Percentiles rank a stretch among this genome's conserved stretches.
Evolutionary conservation across 176 grass and related monocot species (phyloP).

Genomic region (Paspalum notatum): DNA sequence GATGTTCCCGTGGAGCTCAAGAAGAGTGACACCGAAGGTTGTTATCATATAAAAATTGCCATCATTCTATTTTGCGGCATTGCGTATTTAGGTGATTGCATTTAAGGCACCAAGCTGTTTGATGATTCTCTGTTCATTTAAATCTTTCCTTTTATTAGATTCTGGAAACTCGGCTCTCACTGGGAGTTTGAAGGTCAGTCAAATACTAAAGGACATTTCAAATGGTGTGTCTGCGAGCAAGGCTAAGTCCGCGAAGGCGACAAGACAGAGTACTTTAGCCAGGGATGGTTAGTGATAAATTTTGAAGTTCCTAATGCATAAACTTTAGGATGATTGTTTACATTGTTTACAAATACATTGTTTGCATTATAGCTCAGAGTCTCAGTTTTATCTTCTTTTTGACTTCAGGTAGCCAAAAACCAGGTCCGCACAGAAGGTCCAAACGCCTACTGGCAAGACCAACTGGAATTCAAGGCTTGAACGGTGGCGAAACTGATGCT

Average conservation of each 20-base stretch:
- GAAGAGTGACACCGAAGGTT: conserved; percentile 1
- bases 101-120: background rate
- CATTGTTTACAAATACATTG: background rate
- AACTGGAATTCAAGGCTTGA: background rate
- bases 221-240: background rate
- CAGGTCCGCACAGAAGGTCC: conserved; percentile 13
- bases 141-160: background rate
- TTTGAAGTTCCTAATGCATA: background rate
- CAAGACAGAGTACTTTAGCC: background rate
- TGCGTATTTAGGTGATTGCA: background rate
- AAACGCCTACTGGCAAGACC: background rate
- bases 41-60: background rate
- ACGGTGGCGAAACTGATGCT: background rate
- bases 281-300: conserved; percentile 8
- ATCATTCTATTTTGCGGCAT: background rate
- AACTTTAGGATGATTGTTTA: background rate
- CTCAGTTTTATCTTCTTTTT: background rate
- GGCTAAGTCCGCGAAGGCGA: background rate
- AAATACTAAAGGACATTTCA: background rate
- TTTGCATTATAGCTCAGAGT: conserved; percentile 7
- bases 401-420: background rate
- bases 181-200: background rate
- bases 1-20: background rate
- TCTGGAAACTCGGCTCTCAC: background rate
- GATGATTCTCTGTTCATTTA: conserved; percentile 1